These are phyloP conservation scores for Emergomyces pasteurianus DNA, from an alignment of 2,329 filamentous ascomycete species.

Conservation along the genomic window DNA sequence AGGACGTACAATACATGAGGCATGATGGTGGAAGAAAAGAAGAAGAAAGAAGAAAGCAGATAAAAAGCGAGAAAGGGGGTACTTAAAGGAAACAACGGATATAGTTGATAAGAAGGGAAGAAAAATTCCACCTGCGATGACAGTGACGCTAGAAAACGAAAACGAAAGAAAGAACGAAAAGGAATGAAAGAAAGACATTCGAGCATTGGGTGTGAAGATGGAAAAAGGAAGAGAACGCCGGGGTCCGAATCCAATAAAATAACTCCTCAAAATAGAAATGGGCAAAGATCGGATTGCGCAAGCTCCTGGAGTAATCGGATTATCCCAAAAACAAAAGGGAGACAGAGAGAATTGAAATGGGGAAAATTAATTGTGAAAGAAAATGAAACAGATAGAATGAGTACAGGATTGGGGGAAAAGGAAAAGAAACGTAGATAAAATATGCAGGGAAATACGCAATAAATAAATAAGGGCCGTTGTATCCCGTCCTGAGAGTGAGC, in stretches of 20 bases:
- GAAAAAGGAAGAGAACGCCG: background rate
- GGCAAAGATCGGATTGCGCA: background rate
- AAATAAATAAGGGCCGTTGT: background rate
- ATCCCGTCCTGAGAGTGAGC: background rate
- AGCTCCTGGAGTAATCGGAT: background rate
- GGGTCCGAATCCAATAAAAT: background rate
- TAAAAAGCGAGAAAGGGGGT: background rate
- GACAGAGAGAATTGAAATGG: background rate
- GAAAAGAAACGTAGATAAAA: no score
- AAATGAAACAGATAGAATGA: background rate
- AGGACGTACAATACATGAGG: no score
- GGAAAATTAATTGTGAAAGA: background rate
- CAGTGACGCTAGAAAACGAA: background rate
- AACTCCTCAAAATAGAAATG: background rate
- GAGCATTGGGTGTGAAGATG: background rate
- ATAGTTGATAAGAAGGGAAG: background rate
- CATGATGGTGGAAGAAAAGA: no score
- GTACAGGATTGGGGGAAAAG: background rate
- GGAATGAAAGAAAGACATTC: background rate
- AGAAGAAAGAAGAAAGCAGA: no score
- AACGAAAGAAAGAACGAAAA: background rate
- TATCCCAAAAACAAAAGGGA: background rate
- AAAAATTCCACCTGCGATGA: background rate
- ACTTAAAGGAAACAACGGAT: background rate
- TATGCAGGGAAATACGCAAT: background rate